Evolutionary conservation across 371 early-diverging fungal species (phyloP).

Genomic region (Actinomucor elegans): DNA sequence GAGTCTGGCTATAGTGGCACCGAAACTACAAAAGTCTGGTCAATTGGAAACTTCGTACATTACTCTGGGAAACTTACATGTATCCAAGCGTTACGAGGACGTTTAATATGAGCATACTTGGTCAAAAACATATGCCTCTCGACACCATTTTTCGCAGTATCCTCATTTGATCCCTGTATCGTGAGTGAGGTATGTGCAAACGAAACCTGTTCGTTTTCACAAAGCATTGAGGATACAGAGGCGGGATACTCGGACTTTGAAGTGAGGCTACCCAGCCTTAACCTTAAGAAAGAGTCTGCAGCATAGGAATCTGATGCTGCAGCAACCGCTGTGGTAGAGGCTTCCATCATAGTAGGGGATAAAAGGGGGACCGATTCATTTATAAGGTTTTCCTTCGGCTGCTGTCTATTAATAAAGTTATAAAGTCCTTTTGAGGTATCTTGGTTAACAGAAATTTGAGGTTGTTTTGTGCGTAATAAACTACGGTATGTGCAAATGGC

Average conservation of each 20-base stretch:
- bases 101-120: constrained; percentile 37
- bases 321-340: constrained; percentile 6
- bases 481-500: too few species aligned
- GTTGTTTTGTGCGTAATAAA: too few species aligned
- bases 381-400: too few species aligned
- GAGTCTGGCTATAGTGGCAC: constrained; percentile 35
- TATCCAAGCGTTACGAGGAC: constrained; percentile 42
- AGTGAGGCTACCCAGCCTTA: too few species aligned
- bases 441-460: too few species aligned
- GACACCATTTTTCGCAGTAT: not conserved
- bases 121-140: constrained; percentile 28
- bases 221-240: too few species aligned
- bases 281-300: too few species aligned
- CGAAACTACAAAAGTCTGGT: constrained; percentile 21
- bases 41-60: not conserved
- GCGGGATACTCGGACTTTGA: too few species aligned
- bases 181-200: constrained; percentile 1
- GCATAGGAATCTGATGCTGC: too few species aligned
- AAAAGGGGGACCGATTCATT: not conserved
- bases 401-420: too few species aligned
- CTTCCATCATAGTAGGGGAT: constrained; percentile 16
- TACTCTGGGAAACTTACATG: constrained; percentile 16
- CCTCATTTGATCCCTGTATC: not conserved
- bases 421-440: too few species aligned
- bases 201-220: not conserved